Base-by-base conservation (phyloP, 805 yeast genomes). In the Yarrowia keelungensis region DNA sequence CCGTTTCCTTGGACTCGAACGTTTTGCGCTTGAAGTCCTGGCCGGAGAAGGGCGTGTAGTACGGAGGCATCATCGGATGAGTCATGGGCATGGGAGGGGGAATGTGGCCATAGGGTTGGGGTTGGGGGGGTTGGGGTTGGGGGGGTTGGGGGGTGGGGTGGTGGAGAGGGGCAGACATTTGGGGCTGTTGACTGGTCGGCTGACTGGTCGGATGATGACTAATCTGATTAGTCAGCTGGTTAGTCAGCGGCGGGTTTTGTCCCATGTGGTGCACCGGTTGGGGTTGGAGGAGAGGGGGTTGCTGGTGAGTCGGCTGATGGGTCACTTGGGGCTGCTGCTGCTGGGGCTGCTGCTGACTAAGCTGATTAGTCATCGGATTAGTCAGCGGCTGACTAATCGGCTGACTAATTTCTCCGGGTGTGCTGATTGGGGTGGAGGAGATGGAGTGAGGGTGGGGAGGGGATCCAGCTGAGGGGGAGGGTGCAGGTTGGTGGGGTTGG, bases 1-100 rank as follows among this genome's bases (percentile, higher is more conserved):
- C 67, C 38, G 67, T 47, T 38, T 62, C 67, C 19, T 62, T 62
- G 45, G 67, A 38, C 56, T 62, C 67, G 14, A 62, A 47, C 26
- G 56, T 62, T 19, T 62, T 62, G 1, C 56, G 56, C 46, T 62
- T 49, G 39, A 59, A 59, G 50, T 59, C 65, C 35, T 43, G 47
- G 8, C 51, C 51, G 9, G 65, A n/a, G 14, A 59, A 59, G 10
- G 65, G 65, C 12, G 65, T 45, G 51, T 35, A 59, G 51, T 59
- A 59, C 3, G 65, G 65, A 2, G 65, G 65, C 51, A 59, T 59
- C 65, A 59, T 59, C 43, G 65, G 15, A 12, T 45, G 38, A 4
- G 49, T 32, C 50, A 56, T n/a, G n/a, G 64, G 41, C 49, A 32
- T 12, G 38, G 64, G 49, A 11, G 49, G 64, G 5, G 43, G 58